Evolutionary conservation across 768 basidiomycete genomes (phyloP).

Genomic region (Macrolepiota dolichaula): DNA sequence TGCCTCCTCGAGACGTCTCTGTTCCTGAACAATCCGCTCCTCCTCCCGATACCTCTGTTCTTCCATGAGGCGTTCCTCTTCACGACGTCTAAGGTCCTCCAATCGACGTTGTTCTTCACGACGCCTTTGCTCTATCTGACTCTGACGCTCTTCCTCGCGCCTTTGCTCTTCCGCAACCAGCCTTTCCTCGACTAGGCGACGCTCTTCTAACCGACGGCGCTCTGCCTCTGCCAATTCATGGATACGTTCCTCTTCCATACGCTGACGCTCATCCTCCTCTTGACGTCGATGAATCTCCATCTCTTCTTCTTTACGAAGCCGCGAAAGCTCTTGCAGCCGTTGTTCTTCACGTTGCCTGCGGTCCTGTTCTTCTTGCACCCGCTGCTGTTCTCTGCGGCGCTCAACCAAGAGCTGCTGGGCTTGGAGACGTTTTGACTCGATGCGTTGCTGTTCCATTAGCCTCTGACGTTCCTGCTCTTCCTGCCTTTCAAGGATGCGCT

Average conservation of each 20-base stretch:
- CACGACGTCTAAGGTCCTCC: conserved; percentile 12
- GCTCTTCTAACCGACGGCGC: conserved; percentile 10
- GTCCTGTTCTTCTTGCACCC: conserved; percentile 14
- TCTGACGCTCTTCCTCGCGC: conserved; percentile 8
- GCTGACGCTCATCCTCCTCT: conserved; percentile 12
- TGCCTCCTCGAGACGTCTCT: conserved; percentile 11
- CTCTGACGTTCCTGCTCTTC: conserved; percentile 12
- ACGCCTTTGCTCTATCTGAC: conserved; percentile 4
- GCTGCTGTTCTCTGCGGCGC: conserved; percentile 15
- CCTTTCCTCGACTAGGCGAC: conserved; percentile 7
- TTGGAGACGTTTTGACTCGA: conserved; percentile 13
- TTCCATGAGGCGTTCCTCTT: conserved; percentile 8
- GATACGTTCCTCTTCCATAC: conserved; percentile 9
- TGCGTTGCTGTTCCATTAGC: conserved; percentile 6
- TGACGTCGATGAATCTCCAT: not conserved
- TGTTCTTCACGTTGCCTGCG: conserved; percentile 10
- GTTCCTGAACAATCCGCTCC: conserved; percentile 16
- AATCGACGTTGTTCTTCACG: conserved; percentile 7
- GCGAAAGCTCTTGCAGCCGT: conserved; percentile 9
- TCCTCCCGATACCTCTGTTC: conserved; percentile 12
- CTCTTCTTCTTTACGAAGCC: conserved; percentile 8
- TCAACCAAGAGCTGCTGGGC: conserved; percentile 5
- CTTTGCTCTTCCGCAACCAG: conserved; percentile 4
- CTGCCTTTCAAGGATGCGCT: conserved; percentile 9
- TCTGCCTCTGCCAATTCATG: conserved; percentile 3